Evolutionary conservation across 495 filamentous ascomycete species (phyloP).

Genomic region (Viridothelium virens): DNA sequence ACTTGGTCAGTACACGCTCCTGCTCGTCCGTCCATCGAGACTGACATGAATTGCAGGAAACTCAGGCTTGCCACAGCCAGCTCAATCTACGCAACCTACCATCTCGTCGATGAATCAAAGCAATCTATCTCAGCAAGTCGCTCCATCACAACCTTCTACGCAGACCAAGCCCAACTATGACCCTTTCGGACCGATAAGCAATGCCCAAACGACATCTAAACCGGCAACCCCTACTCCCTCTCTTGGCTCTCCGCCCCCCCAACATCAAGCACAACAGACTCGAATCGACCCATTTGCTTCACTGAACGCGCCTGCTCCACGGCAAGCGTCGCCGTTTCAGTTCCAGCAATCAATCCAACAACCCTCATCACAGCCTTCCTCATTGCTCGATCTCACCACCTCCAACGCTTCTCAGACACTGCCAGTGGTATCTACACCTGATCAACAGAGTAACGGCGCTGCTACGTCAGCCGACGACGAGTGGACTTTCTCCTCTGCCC

Average conservation of each 20-base stretch:
- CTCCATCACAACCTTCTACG: slow-evolving; percentile 22
- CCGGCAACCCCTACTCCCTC: slow-evolving; percentile 27
- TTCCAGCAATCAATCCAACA: slow-evolving; percentile 35
- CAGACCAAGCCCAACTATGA: slow-evolving; percentile 28
- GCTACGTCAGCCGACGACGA: slow-evolving; percentile 58
- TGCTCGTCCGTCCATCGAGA: background rate
- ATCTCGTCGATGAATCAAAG: slow-evolving; percentile 20
- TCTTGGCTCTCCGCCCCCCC: slow-evolving; percentile 34
- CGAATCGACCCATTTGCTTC: slow-evolving; percentile 37
- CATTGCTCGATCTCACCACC: background rate
- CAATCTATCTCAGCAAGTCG: slow-evolving; percentile 13
- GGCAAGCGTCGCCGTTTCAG: slow-evolving; percentile 37
- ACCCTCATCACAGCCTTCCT: slow-evolving; percentile 16
- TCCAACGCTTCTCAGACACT: slow-evolving; percentile 6
- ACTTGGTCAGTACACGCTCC: slow-evolving; percentile 15
- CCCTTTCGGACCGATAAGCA: slow-evolving; percentile 26
- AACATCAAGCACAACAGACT: slow-evolving; percentile 35
- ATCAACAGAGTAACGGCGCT: slow-evolving; percentile 35
- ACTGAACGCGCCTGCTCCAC: slow-evolving; percentile 26
- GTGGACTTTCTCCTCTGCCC: slow-evolving; percentile 85
- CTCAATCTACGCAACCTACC: slow-evolving; percentile 5
- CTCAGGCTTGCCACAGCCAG: slow-evolving; percentile 20
- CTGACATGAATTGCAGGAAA: slow-evolving; percentile 23
- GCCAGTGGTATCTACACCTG: slow-evolving; percentile 19
- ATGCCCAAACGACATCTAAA: slow-evolving; percentile 27